Base-by-base conservation (phyloP, 768 basidiomycete species). In the Xerocomellus dryophilus region DNA sequence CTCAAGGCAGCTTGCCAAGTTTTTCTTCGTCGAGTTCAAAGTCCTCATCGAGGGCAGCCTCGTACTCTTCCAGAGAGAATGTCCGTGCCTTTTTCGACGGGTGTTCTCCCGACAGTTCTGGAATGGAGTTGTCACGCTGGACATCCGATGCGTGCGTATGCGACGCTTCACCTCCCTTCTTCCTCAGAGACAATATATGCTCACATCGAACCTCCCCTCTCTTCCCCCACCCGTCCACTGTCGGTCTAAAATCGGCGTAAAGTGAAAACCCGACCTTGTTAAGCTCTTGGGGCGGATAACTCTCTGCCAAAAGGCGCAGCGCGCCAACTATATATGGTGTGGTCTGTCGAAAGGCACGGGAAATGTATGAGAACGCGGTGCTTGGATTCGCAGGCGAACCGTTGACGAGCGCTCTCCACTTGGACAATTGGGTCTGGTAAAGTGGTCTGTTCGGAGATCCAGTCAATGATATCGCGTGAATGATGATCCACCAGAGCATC, bases 161-260 rank as follows among this genome's bases (percentile, higher is more conserved):
- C 20, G 32, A 43, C 17, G 48, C 59, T 25, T 29, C 53, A 11
- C 47, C 63, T 54, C 34, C 58, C 43, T 64, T 63, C 61, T 76
- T 78, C 45, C 84, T 73, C 53, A 90, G 67, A 18, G 66, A 78
- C 31, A 98, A 75, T 46, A 98, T 87, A 31, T 65, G 81, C 39
- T 77, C 76, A 63, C 88, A 90, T 35, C 77, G 77, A 25, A 97
- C 74, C 61, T 90, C 84, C 4, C 85, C 89, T 51, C 82, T 79
- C 67, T 86, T 81, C 6, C 95, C 95, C 95, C 95, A 98, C 23
- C 82, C 84, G 25, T 83, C 83, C 0, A 84, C 85, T 12, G 77
- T 76, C 10, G 95, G 95, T 53, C 95, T 84, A 69, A 98, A 97
- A 17, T 90, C 86, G 23, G 84, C 81, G 67, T 98, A 98, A 40